Base-by-base conservation (phyloP, 2,329 filamentous ascomycete genomes). In the Berkeleyomyces basicola region DNA sequence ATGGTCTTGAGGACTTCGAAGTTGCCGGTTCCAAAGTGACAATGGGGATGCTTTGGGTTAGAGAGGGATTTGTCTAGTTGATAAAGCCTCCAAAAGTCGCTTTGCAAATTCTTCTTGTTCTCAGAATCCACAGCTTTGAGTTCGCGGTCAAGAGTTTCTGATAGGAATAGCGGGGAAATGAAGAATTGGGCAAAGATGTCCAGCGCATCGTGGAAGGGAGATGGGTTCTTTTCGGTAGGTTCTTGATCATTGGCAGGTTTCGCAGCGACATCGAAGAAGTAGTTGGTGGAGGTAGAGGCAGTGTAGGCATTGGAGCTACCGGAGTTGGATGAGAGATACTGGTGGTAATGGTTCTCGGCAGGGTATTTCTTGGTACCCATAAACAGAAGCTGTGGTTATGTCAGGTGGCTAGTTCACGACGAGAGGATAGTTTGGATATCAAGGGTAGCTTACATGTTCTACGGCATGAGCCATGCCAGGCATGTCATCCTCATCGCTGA, bases 341-440 rank as follows among this genome's bases (percentile, higher is more conserved):
- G 86, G 70, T 89, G 90, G 77, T 99, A 99, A 67, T 88, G 92
- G 73, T 99, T 97, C 75, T 96, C 92, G 71, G 86, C 82, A 0
- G 93, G 93, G 70, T 93, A 99, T 82, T 97, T 99, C 74, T 96
- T 87, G 6, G 93, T 99, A 59, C 93, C 93, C 93, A 99, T 97
- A 77, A 99, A 99, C 33, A 99, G 77, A 67, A 96, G 77, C 79
- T 85, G 42, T 9, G 37, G 14, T 23, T 16, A 3, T 42, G 37
- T 61, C n/a, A 55, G 61, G 23, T 53, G 42, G n/a, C 33, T 36
- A 16, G 7, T 7, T 49, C 31, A 16, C 31, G n/a, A 49, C 4
- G 3, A 4, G 2, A 46, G 3, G 43, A n/a, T n/a, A n/a, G 43
- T 46, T 11, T 23, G 23, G 23, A 23, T 23, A 46, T 10, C 7